These are phyloP conservation scores for Solanum etuberosum DNA, from an alignment of 257 asterid species.

Conservation along the genomic window DNA sequence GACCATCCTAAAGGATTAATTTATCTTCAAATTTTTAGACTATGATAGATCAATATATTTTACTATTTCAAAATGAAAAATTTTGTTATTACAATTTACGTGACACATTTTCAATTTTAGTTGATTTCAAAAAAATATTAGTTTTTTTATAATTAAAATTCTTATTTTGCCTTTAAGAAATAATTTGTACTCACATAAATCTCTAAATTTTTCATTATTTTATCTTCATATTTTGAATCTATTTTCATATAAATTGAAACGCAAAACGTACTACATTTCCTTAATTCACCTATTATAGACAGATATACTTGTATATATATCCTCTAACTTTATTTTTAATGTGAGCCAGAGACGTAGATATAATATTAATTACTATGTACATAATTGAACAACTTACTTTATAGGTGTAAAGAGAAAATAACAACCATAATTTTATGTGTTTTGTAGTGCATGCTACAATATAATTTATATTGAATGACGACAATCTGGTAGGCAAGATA, in stretches of 20 bases:
- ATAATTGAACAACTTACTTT: neutral
- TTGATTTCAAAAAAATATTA: neutral
- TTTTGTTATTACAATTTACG: accelerated
- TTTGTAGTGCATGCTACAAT: neutral
- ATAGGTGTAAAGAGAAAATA: neutral
- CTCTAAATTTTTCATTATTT: no score
- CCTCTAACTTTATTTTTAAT: neutral
- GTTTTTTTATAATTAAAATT: no score
- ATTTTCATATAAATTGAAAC: neutral
- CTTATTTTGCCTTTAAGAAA: no score
- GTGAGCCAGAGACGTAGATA: neutral
- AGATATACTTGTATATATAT: neutral
- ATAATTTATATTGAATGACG: neutral
- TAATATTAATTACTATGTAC: neutral
- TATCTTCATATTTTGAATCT: neutral
- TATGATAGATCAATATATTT: neutral
- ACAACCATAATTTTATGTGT: neutral
- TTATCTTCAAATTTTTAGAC: neutral
- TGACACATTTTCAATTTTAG: neutral
- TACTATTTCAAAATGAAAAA: neutral
- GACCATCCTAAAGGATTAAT: neutral
- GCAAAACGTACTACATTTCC: neutral
- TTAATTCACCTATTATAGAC: neutral
- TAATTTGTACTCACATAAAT: no score
- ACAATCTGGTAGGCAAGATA: neutral